Conservation (phyloP, 805 yeast genomes). For the Cyberlindnera euphorbiiphila region DNA sequence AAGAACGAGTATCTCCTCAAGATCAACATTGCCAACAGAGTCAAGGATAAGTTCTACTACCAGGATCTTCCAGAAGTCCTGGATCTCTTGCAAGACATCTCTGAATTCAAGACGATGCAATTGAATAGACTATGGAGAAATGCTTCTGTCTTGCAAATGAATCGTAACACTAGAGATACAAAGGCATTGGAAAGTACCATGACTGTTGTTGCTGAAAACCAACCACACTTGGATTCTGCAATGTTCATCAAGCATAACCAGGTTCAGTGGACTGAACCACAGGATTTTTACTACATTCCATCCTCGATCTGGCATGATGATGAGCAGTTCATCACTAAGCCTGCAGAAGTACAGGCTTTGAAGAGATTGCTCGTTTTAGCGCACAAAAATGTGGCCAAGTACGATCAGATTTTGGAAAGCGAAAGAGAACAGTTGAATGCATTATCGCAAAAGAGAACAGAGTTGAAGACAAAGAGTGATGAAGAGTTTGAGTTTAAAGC, state of each 20-base stretch:
- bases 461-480: conserved; percentile 38
- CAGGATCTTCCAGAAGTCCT: conserved; percentile 91
- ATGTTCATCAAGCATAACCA: conserved; percentile 92
- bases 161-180: conserved; percentile 40
- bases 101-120: conserved; percentile 71
- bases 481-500: conserved; percentile 42
- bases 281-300: conserved; percentile 80
- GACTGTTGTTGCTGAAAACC: conserved; percentile 60
- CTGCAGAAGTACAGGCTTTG: conserved; percentile 44
- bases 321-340: conserved; percentile 59
- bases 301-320: conserved; percentile 97
- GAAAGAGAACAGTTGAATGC: conserved; percentile 31
- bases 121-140: conserved; percentile 62
- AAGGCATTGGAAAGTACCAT: conserved; percentile 47
- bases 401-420: conserved; percentile 29
- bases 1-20: conserved; percentile 80
- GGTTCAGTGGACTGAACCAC: conserved; percentile 75
- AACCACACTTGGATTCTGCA: conserved; percentile 70
- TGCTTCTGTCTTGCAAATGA: conserved; percentile 60
- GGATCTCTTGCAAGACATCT: conserved; percentile 79
- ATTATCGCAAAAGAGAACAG: conserved; percentile 30
- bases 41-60: conserved; percentile 88
- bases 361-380: conserved; percentile 46
- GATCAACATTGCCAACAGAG: conserved; percentile 80
- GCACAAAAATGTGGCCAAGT: conserved; percentile 28